phyloP scores from a whole-genome alignment of 352 stramenopile genomes.

The Globisporangium recalcitrans region DNA sequence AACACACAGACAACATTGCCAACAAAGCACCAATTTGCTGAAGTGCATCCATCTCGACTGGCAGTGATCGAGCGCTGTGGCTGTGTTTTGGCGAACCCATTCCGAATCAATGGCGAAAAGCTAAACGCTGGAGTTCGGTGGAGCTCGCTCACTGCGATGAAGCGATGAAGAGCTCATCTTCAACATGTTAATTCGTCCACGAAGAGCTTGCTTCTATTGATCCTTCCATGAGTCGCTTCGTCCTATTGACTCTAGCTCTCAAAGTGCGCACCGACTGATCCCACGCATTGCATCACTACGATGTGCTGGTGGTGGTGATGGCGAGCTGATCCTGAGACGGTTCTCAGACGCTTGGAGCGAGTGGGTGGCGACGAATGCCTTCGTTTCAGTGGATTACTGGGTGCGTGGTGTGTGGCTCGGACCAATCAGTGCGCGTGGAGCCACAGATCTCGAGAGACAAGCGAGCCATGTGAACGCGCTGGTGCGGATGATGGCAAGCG shows the following conservation, averaged over 20 bases:
- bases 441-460: background rate
- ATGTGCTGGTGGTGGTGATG: background rate
- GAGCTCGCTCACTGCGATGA: too few relatives aligned
- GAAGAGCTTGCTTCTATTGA: background rate
- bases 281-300: background rate
- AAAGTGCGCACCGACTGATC: background rate
- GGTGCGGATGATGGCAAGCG: background rate
- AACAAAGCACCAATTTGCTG: background rate
- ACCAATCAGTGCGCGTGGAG: background rate
- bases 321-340: background rate
- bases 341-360: background rate
- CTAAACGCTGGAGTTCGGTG: too few relatives aligned
- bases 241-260: background rate
- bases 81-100: background rate
- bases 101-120: background rate
- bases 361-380: background rate
- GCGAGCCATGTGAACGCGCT: background rate
- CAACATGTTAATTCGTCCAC: background rate
- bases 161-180: too few relatives aligned
- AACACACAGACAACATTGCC: background rate
- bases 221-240: background rate
- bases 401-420: background rate
- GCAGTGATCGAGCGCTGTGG: background rate
- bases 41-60: background rate
- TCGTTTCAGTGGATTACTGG: conserved; percentile 2